Percentiles rank a stretch among this genome's conserved stretches.
Conservation (phyloP, 768 basidiomycete genomes). For the Tricholoma flavovirens region DNA sequence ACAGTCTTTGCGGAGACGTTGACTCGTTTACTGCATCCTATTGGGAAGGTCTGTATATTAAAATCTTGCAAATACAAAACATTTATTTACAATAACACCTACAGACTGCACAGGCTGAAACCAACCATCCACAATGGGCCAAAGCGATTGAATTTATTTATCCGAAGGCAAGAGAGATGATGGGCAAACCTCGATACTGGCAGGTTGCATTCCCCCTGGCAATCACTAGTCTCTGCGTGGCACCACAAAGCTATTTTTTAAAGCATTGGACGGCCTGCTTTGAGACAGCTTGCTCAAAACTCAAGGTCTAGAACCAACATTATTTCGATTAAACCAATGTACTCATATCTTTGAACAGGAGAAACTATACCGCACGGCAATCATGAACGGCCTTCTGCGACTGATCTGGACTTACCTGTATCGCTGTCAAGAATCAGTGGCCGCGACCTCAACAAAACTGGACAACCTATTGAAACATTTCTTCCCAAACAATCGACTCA, state of each 20-base stretch:
- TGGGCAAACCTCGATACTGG: slow-evolving; percentile 89
- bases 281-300: slow-evolving; percentile 64
- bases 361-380: slow-evolving; percentile 58
- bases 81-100: slow-evolving; percentile 1
- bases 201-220: slow-evolving; percentile 78
- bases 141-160: slow-evolving; percentile 84
- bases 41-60: slow-evolving; percentile 60
- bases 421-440: slow-evolving; percentile 80
- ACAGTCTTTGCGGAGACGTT: slow-evolving; percentile 81
- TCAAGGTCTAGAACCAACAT: slow-evolving; percentile 54
- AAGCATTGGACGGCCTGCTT: slow-evolving; percentile 76
- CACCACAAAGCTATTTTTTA: slow-evolving; percentile 79
- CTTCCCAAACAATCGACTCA: slow-evolving; percentile 65
- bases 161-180: slow-evolving; percentile 79
- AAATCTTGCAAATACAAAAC: background rate
- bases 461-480: slow-evolving; percentile 71
- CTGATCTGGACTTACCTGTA: slow-evolving; percentile 95
- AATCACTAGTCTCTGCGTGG: slow-evolving; percentile 80
- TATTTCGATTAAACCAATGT: background rate
- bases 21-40: slow-evolving; percentile 72
- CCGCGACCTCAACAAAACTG: slow-evolving; percentile 74
- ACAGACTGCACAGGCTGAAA: slow-evolving; percentile 91
- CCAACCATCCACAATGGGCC: slow-evolving; percentile 92
- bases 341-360: slow-evolving; percentile 50
- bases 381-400: slow-evolving; percentile 79